phyloP scores from a whole-genome alignment of 768 basidiomycete genomes.

The Lentinula sp. region DNA sequence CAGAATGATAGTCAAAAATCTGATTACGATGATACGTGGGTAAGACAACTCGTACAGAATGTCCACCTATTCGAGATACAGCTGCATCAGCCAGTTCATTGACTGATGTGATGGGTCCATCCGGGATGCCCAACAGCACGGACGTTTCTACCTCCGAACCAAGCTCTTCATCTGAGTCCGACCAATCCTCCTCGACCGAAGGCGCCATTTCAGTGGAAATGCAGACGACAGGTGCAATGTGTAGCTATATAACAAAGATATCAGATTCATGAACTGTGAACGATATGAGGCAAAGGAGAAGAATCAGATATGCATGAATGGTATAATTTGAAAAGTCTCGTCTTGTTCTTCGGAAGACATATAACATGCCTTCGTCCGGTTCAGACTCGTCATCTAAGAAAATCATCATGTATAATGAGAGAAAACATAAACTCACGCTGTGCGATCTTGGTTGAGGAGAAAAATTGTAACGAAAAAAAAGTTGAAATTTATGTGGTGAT shows the following conservation, averaged over 20 bases:
- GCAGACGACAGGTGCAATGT: too few relatives aligned
- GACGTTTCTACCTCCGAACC: constrained; percentile 56
- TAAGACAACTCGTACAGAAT: constrained; percentile 72
- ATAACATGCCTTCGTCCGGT: constrained; percentile 47
- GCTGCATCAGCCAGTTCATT: constrained; percentile 67
- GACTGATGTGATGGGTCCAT: constrained; percentile 55
- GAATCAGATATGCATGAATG: constrained; percentile 93
- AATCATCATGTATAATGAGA: constrained; percentile 33
- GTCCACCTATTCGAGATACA: constrained; percentile 86
- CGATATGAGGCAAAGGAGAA: constrained; percentile 10
- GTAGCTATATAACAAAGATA: constrained; percentile 9
- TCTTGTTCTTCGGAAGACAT: constrained; percentile 49
- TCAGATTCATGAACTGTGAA: constrained; percentile 10
- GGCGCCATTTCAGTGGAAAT: constrained; percentile 29
- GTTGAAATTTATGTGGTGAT: background rate
- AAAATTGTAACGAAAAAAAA: constrained; percentile 10
- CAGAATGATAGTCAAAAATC: constrained; percentile 33
- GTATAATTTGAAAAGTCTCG: constrained; percentile 59
- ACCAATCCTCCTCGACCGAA: constrained; percentile 57
- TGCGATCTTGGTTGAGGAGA: constrained; percentile 19
- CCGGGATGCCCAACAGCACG: constrained; percentile 76
- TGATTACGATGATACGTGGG: constrained; percentile 43
- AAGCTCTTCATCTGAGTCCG: constrained; percentile 72
- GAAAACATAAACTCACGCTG: constrained; percentile 3
- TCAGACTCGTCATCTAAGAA: constrained; percentile 82